Base-by-base conservation (phyloP, 2,329 filamentous ascomycete species). In the Myriosclerotinia duriaeana region DNA sequence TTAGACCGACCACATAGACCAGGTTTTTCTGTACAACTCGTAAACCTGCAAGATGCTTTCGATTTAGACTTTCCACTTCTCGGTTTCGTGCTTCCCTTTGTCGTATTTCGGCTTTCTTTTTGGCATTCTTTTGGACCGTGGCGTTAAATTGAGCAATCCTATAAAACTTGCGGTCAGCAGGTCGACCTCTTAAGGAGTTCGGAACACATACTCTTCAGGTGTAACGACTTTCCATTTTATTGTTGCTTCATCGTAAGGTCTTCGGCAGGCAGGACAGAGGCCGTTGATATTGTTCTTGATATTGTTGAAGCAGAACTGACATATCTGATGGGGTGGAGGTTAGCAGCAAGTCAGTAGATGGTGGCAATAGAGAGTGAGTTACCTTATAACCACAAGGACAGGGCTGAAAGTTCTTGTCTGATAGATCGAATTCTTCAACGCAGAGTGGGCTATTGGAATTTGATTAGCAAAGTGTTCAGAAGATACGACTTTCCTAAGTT, bases 301-400 rank as follows among this genome's bases (percentile, higher is more conserved):
- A 78, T 98, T 99, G 80, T 99, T 97, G 83, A 94, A 99, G 81
- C 95, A 99, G 80, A 99, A 99, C 83, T 99, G 96, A 80, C 95
- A 99, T 78, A 99, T 94, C 93, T 97, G 75, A 48, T 67, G 53
- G 20, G 22, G 62, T 26, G 54, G 15, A 22, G 36, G 52, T 72
- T 46, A 71, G 67, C 34, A 60, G 20, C 46, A 59, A 30, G 44
- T 48, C n/a, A 50, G 42, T 9, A 48, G 17, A 40, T 42, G 42
- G 46, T 17, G 11, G 46, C 17, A 30, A n/a, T 36, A 5, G 12
- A 26, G 20, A n/a, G 3, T 46, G 38, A 66, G 84, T 70, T 85
- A 97, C 94, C 87, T 98, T 94, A 76, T 99, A 99, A 69, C 95
- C 95, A 77, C 95, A 99, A 67, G 94, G 94, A 82, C 95, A 99